Evolutionary conservation across 805 yeast genomes (phyloP), one percentile per base, ranked within the genome.

Genomic region (Sugiyamaella smithiae): DNA sequence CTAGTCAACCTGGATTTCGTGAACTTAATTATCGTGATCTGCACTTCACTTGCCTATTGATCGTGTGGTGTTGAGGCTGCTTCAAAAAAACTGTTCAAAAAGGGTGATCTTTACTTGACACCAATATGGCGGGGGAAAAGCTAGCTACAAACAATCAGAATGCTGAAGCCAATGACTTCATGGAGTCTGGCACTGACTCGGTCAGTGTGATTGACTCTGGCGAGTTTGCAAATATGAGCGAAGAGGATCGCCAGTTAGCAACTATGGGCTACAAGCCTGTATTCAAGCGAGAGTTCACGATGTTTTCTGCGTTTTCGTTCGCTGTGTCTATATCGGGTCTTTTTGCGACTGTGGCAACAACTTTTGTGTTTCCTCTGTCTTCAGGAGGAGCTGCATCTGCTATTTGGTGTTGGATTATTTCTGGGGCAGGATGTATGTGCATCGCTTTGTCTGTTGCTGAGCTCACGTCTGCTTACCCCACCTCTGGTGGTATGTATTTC

Each of bases 381-480:
- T 66, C 78, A 6, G 81, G 82, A 11, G 87, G 86, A 2, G 80
- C 85, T 6, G 81, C 81, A n/a, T 75, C 81, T 1, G 73, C 73
- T 16, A 76, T 78, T 7, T 81, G 85, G 85, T 77, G 82, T 46
- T 81, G 85, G 84, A 65, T 77, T 50, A 69, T 75, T 36, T 76
- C 81, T 40, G 75, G 79, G 9, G 45, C 71, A 31, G 81, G 82
- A 43, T 76, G 82, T 52, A 63, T 80, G 54, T 68, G 73, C 53
- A 76, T 77, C 43, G 85, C 85, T 45, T 67, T 84, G 20, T 83
- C 91, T 12, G 68, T 87, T 19, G 84, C 90, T 51, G 96, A 87
- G 63, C 83, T 87, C 19, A 53, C 53, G 9, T 53, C 57, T n/a
- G 56, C 54, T 22, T 58, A 54, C 44, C 61, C 61, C 23, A 56